Base-by-base conservation (phyloP, 140 eudicot genomes). In the Senecio squalidus region DNA sequence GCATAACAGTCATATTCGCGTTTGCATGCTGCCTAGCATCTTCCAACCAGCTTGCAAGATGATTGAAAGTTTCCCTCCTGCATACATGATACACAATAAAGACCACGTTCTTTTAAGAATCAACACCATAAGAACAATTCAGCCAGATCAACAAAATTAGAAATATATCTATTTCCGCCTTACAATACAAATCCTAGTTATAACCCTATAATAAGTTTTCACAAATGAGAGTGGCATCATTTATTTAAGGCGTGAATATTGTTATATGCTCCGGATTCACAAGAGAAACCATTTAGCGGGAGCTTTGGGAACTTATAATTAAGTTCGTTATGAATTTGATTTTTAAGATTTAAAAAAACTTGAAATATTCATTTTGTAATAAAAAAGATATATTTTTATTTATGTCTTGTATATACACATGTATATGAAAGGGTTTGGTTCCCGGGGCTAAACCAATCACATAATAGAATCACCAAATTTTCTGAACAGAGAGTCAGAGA, bases 41-140 rank as follows among this genome's bases (percentile, higher is more conserved):
- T 80, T 85, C 97, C 78, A 90, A 83, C 97, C 97, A 89, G 43
- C 89, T 85, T 9, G 94, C 94, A 67, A 89, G 97, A 34, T 89
- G 97, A 68, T 89, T 89, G 21, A 89, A 89, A 27, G 97, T 89
- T 66, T 89, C 97, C 73, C 97, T 85, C 90, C 97, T 89, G 69
- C 39, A n/a, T n/a, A n/a, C n/a, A 68, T 30, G 24, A 6, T 18
- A 36, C 55, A 36, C 21, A 46, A 31, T 9, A 62, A 31, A 45
- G 7, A 31, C 60, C 27, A n/a, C 39, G 33, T 51, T 1, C 50
- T 31, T 62, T 13, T 18, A 62, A 62, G 24, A 50, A 10, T 22
- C 5, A 23, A 36, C 38, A 50, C n/a, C 51, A 50, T 50, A 52
- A n/a, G 8, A 64, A 15, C 60, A 15, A 25, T 5, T 61, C 29